Evolutionary conservation across 371 early-diverging fungal genomes (phyloP), one percentile per base, ranked within the genome.

Genomic region (Mucor saturninus): DNA sequence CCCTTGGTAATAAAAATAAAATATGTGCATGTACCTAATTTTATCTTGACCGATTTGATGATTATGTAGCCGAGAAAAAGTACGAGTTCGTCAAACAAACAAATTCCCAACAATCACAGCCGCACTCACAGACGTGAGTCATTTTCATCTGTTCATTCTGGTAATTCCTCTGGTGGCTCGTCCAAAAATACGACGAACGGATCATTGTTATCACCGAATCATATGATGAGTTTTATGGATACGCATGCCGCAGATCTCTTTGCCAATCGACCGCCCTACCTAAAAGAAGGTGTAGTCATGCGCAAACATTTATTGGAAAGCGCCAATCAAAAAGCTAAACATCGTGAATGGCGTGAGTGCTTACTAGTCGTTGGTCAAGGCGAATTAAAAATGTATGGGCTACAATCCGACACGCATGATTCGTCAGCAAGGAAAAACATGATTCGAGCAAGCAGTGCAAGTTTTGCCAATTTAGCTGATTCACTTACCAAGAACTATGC

Each of bases 321-420:
- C 9, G 84, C 83, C 5, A 93, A 86, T 56, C 87, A 88, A 59
- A 92, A 92, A 72, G 93, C 96, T 7, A 86, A 86, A 46, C 83
- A 91, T 68, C 89, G 96, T 13, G 84, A 86, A n/a, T 97, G 97
- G 97, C 89, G 86, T 61, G 86, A 93, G 31, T 87, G 93, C 65
- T 80, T 90, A 21, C 79, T 92, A 21, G 82, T 92, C 0, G 81
- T 89, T 3, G 88, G 85, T 35, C 86, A 89, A 35, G 94, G 93
- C 3, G 89, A 91, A 42, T 76, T 95, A 7, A 83, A 83, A 38
- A 88, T 94, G 92, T 92, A 87, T 75, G 86, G 89, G 55, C 72
- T 88, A 35, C 91, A 89, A 28, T 39, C 53, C 4, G 64, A 64
- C 14, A 30, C 29, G 8, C 58, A 42, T 32, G 55, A 68, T 26